Percentiles rank a stretch among this genome's conserved stretches.
Evolutionary conservation across 2,329 filamentous ascomycete genomes (phyloP).

Genomic region (Blastomyces parvus): DNA sequence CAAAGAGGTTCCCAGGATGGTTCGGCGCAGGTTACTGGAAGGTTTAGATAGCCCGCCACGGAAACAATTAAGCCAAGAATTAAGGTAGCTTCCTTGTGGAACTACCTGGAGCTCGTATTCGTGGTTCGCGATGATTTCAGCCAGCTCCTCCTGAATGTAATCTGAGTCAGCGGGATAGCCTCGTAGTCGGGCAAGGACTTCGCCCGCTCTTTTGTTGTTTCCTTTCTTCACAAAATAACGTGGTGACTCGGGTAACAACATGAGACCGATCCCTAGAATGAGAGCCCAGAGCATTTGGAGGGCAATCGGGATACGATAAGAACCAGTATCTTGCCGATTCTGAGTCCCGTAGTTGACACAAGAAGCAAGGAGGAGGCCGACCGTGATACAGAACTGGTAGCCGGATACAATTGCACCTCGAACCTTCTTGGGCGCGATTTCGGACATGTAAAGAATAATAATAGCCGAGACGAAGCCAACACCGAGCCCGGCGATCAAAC

Average conservation of each 20-base stretch:
- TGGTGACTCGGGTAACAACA: conserved; percentile 74
- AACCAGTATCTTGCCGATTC: conserved; percentile 50
- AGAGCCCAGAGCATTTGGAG: conserved; percentile 74
- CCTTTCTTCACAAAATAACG: conserved; percentile 78
- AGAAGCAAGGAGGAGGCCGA: conserved; percentile 66
- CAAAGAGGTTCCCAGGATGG: conserved; percentile 60
- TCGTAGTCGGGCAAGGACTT: conserved; percentile 57
- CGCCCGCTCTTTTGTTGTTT: conserved; percentile 54
- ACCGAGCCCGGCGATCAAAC: conserved; percentile 65
- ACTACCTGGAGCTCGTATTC: conserved; percentile 68
- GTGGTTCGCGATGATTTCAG: conserved; percentile 82
- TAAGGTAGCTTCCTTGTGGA: conserved; percentile 55
- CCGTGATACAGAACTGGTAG: conserved; percentile 75
- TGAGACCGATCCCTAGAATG: conserved; percentile 61
- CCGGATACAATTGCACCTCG: conserved; percentile 70
- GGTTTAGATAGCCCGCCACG: conserved; percentile 44
- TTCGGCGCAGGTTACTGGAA: conserved; percentile 53
- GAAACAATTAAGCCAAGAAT: conserved; percentile 60
- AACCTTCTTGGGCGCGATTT: conserved; percentile 64
- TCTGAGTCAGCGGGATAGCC: conserved; percentile 63
- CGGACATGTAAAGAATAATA: conserved; percentile 80
- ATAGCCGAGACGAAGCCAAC: conserved; percentile 73
- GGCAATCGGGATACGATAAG: conserved; percentile 71
- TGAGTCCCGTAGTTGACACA: conserved; percentile 65
- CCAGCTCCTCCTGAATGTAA: conserved; percentile 67